These are phyloP conservation scores for Urtica urens DNA, from an alignment of 306 rosid species.

Conservation along the genomic window DNA sequence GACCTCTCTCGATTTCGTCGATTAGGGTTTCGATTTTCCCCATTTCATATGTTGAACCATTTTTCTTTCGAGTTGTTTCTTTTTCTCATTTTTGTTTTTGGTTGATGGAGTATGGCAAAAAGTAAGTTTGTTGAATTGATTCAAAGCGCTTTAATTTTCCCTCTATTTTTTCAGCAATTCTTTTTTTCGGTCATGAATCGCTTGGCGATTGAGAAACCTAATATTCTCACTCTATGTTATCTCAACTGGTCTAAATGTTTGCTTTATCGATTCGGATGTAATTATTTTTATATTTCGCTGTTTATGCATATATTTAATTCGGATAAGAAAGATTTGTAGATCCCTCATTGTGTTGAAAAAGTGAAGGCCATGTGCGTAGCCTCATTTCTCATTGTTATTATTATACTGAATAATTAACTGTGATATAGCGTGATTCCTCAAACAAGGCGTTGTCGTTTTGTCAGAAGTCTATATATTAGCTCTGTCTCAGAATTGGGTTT, in stretches of 20 bases:
- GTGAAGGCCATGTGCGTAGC: conserved; percentile 45
- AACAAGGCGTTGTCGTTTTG: conserved; percentile 17
- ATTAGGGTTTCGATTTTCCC: not conserved
- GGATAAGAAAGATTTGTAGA: conserved; percentile 25
- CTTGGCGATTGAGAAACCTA: conserved; percentile 8
- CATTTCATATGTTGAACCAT: too few relatives aligned
- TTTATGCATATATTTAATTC: not conserved
- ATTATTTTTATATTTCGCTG: not conserved
- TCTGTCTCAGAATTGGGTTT: conserved; percentile 16
- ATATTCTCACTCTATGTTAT: not conserved
- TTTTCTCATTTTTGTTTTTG: not conserved
- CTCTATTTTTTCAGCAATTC: not conserved
- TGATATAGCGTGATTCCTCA: conserved; percentile 31
- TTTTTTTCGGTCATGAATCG: not conserved
- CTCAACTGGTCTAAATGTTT: not conserved
- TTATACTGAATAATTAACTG: conserved; percentile 26
- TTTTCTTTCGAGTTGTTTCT: not conserved
- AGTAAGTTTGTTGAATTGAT: not conserved
- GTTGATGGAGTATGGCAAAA: not conserved
- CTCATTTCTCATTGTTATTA: conserved; percentile 29
- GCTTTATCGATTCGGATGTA: not conserved
- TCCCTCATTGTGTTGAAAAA: conserved; percentile 19
- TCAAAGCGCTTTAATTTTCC: not conserved
- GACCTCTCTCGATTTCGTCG: not conserved
- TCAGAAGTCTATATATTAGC: conserved; percentile 9